Evolutionary conservation across 768 basidiomycete species (phyloP).

Genomic region (Lactarius pseudohatsudake): DNA sequence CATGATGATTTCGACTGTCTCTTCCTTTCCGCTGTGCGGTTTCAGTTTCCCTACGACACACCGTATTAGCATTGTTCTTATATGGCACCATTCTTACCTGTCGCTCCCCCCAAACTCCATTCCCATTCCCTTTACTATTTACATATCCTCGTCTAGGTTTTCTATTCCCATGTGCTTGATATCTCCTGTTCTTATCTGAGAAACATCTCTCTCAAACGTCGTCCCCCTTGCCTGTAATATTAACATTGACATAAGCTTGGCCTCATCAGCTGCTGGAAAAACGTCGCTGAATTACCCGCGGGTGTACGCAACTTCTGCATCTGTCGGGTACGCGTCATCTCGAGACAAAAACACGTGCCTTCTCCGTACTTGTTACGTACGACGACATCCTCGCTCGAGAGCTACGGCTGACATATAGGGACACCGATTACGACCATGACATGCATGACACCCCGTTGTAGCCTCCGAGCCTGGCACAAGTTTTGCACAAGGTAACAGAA

Average conservation of each 20-base stretch:
- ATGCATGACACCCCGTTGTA: neutral
- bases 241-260: neutral
- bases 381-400: neutral
- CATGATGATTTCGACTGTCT: neutral
- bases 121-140: neutral
- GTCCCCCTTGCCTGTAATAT: neutral
- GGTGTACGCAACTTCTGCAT: neutral
- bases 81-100: neutral
- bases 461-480: neutral
- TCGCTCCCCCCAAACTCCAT: neutral
- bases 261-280: neutral
- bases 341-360: neutral
- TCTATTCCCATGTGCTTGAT: slow-evolving; percentile 2
- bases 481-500: neutral
- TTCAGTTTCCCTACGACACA: neutral
- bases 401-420: too few species aligned
- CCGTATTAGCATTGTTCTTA: neutral
- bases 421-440: too few species aligned
- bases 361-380: neutral
- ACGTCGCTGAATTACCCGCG: neutral
- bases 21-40: neutral
- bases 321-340: neutral
- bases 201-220: neutral
- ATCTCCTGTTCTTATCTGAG: neutral
- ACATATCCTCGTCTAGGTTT: neutral